Evolutionary conservation across 2,329 filamentous ascomycete species (phyloP), one percentile per base, ranked within the genome.

Genomic region (Phialemoniopsis sp.): DNA sequence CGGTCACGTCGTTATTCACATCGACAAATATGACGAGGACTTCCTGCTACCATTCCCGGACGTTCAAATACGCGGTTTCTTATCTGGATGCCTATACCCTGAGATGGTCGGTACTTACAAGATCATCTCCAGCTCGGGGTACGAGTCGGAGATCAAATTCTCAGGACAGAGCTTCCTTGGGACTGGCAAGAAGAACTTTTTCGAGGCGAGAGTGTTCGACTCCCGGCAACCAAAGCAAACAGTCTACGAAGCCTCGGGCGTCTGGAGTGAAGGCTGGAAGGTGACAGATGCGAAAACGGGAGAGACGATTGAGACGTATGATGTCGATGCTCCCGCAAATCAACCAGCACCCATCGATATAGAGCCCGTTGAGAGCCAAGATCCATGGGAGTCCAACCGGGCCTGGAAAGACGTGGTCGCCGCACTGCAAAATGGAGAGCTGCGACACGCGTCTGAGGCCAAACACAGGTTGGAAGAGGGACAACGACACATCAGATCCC

Each of bases 381-480:
- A 89, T 46, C 73, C 82, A 2, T 78, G 87, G 48, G 87, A 94
- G 63, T 35, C 32, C 60, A 76, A 89, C 10, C 75, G 80, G 30
- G 89, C 89, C 1, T 95, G 89, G 89, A 69, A 70, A 26, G 83
- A 83, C 45, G 89, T 95, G 3, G 82, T 87, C 0, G 70, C 73
- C 4, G 86, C 81, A 17, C 85, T 95, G 41, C 63, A 70, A n/a
- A 72, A 70, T 42, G 85, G 85, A 17, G 83, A 95, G 54, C 85
- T 91, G 74, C 80, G 89, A 40, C 68, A 71, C 6, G 86, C 85
- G 0, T 77, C 78, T 0, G 61, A 63, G 1, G 84, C 89, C 55
- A 95, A 95, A 67, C 78, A 76, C 8, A 80, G 82, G 55, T 86
- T 95, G 41, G 89, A 95, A 60, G 84, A 90, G 53, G 78, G 80